Percentiles rank a stretch among this genome's conserved stretches.
Evolutionary conservation across 2,329 filamentous ascomycete genomes (phyloP).

Genomic region (Ceratocystis lukuohia): DNA sequence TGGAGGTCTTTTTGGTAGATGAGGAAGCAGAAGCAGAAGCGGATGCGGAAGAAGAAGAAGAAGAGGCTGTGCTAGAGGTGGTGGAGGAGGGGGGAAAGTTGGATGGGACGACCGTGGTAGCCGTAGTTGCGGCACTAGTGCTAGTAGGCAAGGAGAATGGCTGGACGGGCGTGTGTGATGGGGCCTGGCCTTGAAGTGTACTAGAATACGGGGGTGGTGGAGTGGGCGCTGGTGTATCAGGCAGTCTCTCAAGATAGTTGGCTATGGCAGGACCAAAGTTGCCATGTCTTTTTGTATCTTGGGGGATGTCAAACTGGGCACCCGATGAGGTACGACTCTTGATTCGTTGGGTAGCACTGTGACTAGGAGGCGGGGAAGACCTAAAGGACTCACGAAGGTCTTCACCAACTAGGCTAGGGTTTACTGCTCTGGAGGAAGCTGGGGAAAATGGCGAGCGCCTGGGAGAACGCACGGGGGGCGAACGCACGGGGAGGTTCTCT

Average conservation of each 20-base stretch:
- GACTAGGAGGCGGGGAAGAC: slow-evolving; percentile 11
- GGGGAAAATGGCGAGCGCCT: background rate
- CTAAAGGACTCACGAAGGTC: background rate
- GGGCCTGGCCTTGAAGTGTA: background rate
- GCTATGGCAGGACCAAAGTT: slow-evolving; percentile 2
- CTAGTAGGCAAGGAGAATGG: background rate
- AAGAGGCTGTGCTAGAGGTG: background rate
- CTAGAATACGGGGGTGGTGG: slow-evolving; percentile 8
- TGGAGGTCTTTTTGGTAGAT: background rate
- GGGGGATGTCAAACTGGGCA: background rate
- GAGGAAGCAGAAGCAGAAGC: background rate
- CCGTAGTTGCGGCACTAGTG: no score
- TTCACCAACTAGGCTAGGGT: background rate
- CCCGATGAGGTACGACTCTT: slow-evolving; percentile 10
- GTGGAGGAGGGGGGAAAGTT: background rate
- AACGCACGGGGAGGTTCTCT: background rate
- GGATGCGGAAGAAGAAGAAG: background rate
- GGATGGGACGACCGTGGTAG: no score
- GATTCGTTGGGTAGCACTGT: slow-evolving; percentile 13
- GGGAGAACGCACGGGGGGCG: no score
- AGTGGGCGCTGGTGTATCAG: slow-evolving; percentile 17
- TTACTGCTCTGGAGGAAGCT: background rate
- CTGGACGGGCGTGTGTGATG: background rate
- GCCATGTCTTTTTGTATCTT: slow-evolving; percentile 8
- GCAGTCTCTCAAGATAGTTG: slow-evolving; percentile 11